Evolutionary conservation across 768 basidiomycete species (phyloP).

Genomic region (Hemileccinum impolitum): DNA sequence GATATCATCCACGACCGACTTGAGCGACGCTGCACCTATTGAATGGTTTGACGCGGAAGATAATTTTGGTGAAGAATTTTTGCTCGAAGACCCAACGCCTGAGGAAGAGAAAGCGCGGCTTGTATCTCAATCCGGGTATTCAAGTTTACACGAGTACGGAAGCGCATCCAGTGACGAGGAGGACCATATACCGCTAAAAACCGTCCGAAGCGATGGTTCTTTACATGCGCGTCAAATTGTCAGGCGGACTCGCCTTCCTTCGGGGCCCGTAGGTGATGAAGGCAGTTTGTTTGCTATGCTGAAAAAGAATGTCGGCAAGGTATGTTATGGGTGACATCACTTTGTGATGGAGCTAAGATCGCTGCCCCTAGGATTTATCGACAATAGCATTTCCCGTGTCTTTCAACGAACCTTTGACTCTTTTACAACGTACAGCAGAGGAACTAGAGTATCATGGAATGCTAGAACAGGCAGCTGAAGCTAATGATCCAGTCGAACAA

Average conservation of each 20-base stretch:
- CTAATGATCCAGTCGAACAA: slow-evolving; percentile 59
- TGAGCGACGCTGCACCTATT: slow-evolving; percentile 44
- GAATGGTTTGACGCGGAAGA: slow-evolving; percentile 82
- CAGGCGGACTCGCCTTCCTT: slow-evolving; percentile 58
- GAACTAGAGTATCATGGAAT: slow-evolving; percentile 77
- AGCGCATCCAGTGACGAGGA: slow-evolving; percentile 49
- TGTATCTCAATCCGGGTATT: slow-evolving; percentile 40
- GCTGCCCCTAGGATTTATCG: slow-evolving; percentile 60
- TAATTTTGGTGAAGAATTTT: slow-evolving; percentile 49
- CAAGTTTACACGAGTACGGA: slow-evolving; percentile 38
- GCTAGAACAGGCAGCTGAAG: slow-evolving; percentile 59
- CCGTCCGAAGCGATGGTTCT: slow-evolving; percentile 5
- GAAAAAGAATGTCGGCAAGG: slow-evolving; percentile 89
- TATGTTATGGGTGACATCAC: slow-evolving; percentile 25
- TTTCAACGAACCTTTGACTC: slow-evolving; percentile 85
- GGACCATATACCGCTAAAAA: slow-evolving; percentile 11
- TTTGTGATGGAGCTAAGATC: background rate
- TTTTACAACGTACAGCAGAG: slow-evolving; percentile 80
- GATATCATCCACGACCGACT: slow-evolving; percentile 46
- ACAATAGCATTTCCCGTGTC: slow-evolving; percentile 83
- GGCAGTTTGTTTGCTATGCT: slow-evolving; percentile 79
- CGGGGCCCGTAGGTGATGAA: slow-evolving; percentile 64
- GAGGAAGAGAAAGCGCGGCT: slow-evolving; percentile 39
- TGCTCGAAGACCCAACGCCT: slow-evolving; percentile 46
- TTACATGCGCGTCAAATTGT: slow-evolving; percentile 30